Conservation (phyloP, 306 rosid species). For the Senna siamea region DNA sequence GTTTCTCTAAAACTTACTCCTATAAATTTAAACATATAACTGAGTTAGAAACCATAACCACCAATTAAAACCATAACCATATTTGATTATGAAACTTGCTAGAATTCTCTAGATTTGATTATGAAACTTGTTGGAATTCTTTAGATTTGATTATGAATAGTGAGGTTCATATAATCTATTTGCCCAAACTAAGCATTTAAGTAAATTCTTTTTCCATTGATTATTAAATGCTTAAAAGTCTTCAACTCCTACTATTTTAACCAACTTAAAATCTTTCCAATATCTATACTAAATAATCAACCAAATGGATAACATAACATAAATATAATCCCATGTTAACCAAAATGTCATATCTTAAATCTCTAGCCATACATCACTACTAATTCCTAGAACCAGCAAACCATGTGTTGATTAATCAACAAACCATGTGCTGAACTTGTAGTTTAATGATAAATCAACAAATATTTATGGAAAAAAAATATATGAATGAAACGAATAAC, state of each 20-base stretch:
- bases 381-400: too few relatives aligned
- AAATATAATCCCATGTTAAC: slow-evolving; percentile 40
- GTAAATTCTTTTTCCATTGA: slow-evolving; percentile 49
- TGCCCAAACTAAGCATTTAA: slow-evolving; percentile 48
- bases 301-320: slow-evolving; percentile 38
- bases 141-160: slow-evolving; percentile 53
- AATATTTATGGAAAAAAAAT: too few relatives aligned
- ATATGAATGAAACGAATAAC: too few relatives aligned
- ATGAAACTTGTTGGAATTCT: slow-evolving; percentile 53
- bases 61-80: too few relatives aligned
- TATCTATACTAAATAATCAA: slow-evolving; percentile 65
- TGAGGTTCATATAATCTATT: slow-evolving; percentile 55
- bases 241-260: slow-evolving; percentile 42
- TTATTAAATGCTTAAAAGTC: slow-evolving; percentile 56
- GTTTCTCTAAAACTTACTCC: too few relatives aligned
- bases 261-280: slow-evolving; percentile 63
- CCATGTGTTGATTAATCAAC: too few relatives aligned
- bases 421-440: too few relatives aligned
- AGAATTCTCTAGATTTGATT: too few relatives aligned
- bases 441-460: too few relatives aligned
- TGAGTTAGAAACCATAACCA: too few relatives aligned
- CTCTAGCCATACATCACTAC: slow-evolving; percentile 52
- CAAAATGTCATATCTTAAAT: slow-evolving; percentile 33
- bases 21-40: too few relatives aligned
- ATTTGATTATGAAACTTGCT: too few relatives aligned